phyloP scores from a whole-genome alignment of 2,329 filamentous ascomycete species.

The Penicillium sp. region DNA sequence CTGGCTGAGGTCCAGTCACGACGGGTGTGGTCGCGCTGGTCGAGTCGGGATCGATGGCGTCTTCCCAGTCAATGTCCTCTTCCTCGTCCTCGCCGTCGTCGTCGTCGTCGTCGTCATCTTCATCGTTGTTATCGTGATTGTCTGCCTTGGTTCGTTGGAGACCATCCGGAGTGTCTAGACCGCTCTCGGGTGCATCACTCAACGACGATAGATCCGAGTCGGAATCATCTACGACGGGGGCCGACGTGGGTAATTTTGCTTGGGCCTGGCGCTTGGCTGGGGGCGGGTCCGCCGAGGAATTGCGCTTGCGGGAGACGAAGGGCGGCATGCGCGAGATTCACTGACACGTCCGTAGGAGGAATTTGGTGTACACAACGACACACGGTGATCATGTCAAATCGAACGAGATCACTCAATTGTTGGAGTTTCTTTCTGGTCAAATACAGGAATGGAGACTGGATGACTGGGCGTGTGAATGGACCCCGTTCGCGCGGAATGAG shows the following conservation, averaged over 20 bases:
- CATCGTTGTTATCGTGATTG: slow-evolving; percentile 10
- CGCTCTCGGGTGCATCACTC: slow-evolving; percentile 29
- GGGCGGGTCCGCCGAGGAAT: slow-evolving; percentile 31
- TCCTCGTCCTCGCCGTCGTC: slow-evolving; percentile 49
- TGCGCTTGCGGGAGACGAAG: slow-evolving; percentile 42
- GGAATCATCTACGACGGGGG: slow-evolving; percentile 19
- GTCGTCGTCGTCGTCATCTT: neutral
- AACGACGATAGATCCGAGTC: slow-evolving; percentile 31
- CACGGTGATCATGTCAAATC: no score
- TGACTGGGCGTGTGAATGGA: neutral
- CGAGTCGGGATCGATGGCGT: slow-evolving; percentile 44
- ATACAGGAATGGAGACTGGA: neutral
- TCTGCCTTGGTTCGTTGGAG: slow-evolving; percentile 5
- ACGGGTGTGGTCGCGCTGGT: slow-evolving; percentile 25
- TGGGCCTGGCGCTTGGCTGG: slow-evolving; percentile 30
- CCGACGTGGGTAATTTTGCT: slow-evolving; percentile 20
- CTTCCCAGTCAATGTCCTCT: slow-evolving; percentile 55
- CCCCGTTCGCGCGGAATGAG: slow-evolving; percentile 3
- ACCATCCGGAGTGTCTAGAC: slow-evolving; percentile 5
- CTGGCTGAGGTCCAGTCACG: slow-evolving; percentile 45
- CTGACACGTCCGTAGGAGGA: neutral
- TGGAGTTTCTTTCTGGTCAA: neutral
- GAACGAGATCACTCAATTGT: no score
- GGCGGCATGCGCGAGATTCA: slow-evolving; percentile 37
- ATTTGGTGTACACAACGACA: no score